A percentile compares a stretch with the other conserved stretches of the same genome.
Evolutionary conservation across 352 stramenopile genomes (phyloP).

Genomic region (Thraustotheca clavata): DNA sequence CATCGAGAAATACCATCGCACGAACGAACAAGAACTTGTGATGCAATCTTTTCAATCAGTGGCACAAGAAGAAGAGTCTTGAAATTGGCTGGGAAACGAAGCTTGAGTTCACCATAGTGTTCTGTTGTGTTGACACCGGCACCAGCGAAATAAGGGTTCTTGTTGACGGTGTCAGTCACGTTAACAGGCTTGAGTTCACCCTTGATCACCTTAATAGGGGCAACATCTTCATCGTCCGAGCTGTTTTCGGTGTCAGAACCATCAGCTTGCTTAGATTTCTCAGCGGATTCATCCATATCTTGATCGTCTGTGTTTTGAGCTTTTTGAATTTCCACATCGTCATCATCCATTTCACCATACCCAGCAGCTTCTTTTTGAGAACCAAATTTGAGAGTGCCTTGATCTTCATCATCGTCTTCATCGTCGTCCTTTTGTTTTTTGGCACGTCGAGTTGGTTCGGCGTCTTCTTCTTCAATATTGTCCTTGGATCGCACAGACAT

Average conservation of each 20-base stretch:
- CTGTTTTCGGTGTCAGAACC: constrained; percentile 17
- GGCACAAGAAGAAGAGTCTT: constrained; percentile 87
- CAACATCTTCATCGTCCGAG: constrained; percentile 24
- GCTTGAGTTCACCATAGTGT: constrained; percentile 74
- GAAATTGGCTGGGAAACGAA: constrained; percentile 82
- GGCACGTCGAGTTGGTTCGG: constrained; percentile 33
- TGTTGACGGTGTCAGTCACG: constrained; percentile 64
- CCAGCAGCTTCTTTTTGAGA: constrained; percentile 67
- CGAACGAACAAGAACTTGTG: constrained; percentile 80
- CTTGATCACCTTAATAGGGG: constrained; percentile 27
- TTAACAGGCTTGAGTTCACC: constrained; percentile 65
- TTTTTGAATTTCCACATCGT: constrained; percentile 83
- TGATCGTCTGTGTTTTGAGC: constrained; percentile 48
- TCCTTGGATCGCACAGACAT: constrained; percentile 17
- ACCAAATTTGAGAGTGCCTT: constrained; percentile 81
- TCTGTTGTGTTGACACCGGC: constrained; percentile 68
- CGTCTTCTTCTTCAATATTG: constrained; percentile 33
- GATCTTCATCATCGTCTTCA: constrained; percentile 80
- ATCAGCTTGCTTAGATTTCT: not conserved
- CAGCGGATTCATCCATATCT: constrained; percentile 17
- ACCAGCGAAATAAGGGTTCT: constrained; percentile 84
- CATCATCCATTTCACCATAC: constrained; percentile 91
- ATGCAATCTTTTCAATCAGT: constrained; percentile 77
- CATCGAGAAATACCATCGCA: constrained; percentile 83
- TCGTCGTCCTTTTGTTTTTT: constrained; percentile 57